Base-by-base conservation (phyloP, 225 moss, liverwort and hornwort genomes). In the Physcomitrium patens region DNA sequence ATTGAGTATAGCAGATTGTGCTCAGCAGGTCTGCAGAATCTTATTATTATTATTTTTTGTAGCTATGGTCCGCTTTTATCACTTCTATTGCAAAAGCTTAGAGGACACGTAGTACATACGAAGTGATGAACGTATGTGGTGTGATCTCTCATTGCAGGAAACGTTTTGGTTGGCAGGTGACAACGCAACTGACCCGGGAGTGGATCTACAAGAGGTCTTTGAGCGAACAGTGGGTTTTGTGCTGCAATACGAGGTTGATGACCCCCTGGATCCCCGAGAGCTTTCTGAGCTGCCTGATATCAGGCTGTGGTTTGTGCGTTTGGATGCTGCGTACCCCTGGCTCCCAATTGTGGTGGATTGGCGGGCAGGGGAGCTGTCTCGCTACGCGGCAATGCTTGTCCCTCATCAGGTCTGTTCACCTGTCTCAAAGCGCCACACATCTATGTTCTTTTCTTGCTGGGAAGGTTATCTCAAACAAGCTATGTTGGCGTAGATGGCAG, bases 231-330 rank as follows among this genome's bases (percentile, higher is more conserved):
- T 99, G 18, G 99, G 99, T 0, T 99, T 99, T 82, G 87, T 91
- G 71, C 79, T 99, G 67, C 79, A 93, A 3, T 99, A 99, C 60
- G 91, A 95, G 71, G 69, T 70, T 8, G 99, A 99, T 65, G 93
- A 99, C 75, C 89, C 86, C 5, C 80, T 91, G n/a, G 99, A 99
- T 67, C 93, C 88, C 7, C 89, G 99, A 61, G 99, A 99, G 76
- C 89, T 99, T 22, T 95, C 99, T 8, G 99, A 99, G 86, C 75
- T 93, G 89, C 99, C 99, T 20, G 99, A 99, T 66, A 92, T 99
- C 51, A 85, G 99, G 71, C 67, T 99, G 42, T 99, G 99, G 99
- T 99, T 99, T 72, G 89, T 99, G 56, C 95, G 99, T 27, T 84
- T 99, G 63, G 99, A 99, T 82, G 90, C 91, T 31, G 87, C 90